phyloP scores from a whole-genome alignment of 2,329 filamentous ascomycete genomes.

The Exophiala lecanii-corni region DNA sequence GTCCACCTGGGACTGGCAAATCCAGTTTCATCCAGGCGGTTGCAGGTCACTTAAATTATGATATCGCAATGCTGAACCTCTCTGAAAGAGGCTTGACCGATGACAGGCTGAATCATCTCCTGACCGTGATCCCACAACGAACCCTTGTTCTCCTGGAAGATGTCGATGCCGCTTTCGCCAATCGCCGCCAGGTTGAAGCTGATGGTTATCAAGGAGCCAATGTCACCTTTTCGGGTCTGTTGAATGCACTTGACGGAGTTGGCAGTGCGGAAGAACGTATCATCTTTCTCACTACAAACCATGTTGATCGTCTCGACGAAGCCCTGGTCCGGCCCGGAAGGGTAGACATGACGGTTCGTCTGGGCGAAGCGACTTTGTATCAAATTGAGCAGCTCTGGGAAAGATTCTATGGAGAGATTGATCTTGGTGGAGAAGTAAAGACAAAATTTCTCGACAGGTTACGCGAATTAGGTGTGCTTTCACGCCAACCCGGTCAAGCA shows the following conservation, averaged over 20 bases:
- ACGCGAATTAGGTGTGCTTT: conserved; percentile 65
- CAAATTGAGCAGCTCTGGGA: conserved; percentile 89
- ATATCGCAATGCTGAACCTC: conserved; percentile 86
- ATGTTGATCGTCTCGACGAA: conserved; percentile 76
- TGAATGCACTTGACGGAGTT: conserved; percentile 85
- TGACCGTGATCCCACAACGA: conserved; percentile 77
- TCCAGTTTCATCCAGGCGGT: conserved; percentile 95
- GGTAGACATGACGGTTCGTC: conserved; percentile 86
- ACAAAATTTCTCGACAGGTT: conserved; percentile 67
- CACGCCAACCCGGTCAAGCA: conserved; percentile 25
- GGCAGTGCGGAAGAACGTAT: conserved; percentile 91
- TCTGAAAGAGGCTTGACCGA: conserved; percentile 87
- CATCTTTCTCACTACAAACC: conserved; percentile 90
- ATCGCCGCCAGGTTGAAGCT: conserved; percentile 68
- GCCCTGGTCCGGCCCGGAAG: conserved; percentile 86
- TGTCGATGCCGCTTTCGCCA: conserved; percentile 84
- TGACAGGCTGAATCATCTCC: conserved; percentile 76
- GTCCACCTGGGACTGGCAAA: conserved; percentile 86
- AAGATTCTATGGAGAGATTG: conserved; percentile 85
- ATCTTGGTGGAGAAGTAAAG: conserved; percentile 58
- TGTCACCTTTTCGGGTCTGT: conserved; percentile 87
- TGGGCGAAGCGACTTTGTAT: conserved; percentile 80
- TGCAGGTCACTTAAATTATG: conserved; percentile 86
- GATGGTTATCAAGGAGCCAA: conserved; percentile 84
- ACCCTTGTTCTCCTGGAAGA: conserved; percentile 84